Percentiles rank a stretch among this genome's conserved stretches.
phyloP scores from a whole-genome alignment of 73 alveolate genomes.

The Paraurostyla sp. region DNA sequence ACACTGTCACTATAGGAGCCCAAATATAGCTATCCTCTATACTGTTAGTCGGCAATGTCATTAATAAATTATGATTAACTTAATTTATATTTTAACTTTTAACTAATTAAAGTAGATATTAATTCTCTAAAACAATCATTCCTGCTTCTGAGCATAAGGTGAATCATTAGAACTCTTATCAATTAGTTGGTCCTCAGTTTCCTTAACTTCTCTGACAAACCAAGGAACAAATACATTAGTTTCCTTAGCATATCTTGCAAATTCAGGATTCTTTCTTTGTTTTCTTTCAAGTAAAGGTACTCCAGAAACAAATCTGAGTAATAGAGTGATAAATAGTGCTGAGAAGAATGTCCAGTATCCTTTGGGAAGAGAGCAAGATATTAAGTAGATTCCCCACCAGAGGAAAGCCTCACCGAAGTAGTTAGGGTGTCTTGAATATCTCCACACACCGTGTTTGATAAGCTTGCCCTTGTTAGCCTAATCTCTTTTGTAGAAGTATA shows the following conservation, averaged over 20 bases:
- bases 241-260: background rate
- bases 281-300: constrained; percentile 71
- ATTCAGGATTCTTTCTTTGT: constrained; percentile 49
- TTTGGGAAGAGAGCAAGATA: constrained; percentile 66
- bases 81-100: too few relatives aligned
- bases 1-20: constrained; percentile 28
- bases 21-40: background rate
- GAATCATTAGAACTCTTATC: background rate
- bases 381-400: constrained; percentile 81
- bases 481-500: background rate
- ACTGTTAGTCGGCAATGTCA: too few relatives aligned
- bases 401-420: constrained; percentile 81
- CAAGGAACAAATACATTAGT: constrained; percentile 59
- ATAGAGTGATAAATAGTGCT: constrained; percentile 52
- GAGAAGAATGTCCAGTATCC: constrained; percentile 61
- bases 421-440: constrained; percentile 86
- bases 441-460: constrained; percentile 76
- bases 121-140: too few relatives aligned
- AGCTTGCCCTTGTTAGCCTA: constrained; percentile 62
- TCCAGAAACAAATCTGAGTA: constrained; percentile 62
- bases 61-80: too few relatives aligned
- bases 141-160: background rate
- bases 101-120: background rate
- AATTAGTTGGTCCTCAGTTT: background rate
- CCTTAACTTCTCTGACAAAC: background rate